Base-by-base conservation (phyloP, 176 grass and related monocot genomes). In the Luzula sylvatica region DNA sequence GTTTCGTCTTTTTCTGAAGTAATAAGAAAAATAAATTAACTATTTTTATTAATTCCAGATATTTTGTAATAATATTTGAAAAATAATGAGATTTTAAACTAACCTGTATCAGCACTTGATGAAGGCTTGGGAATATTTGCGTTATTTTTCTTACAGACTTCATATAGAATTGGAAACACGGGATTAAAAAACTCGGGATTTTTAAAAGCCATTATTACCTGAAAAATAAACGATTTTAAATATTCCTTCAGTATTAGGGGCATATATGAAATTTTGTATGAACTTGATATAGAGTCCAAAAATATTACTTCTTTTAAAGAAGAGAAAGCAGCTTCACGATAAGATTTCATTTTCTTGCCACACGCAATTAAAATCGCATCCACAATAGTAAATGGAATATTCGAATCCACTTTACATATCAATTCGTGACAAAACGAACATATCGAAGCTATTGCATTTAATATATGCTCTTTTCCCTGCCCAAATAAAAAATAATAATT, bases 381-480 rank as follows among this genome's bases (percentile, higher is more conserved):
- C 19, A 88, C 46, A 73, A 95, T 71, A 67, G 61, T 54, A 76
- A 11, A 58, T 63, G 90, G 80, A 65, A 69, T 64, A 38, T 43
- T 60, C 21, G 80, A 60, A 65, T 95, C 90, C 51, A 73, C 71
- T 40, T 65, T 66, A 57, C 53, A 69, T 76, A 95, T 78, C 72
- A 80, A 66, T 64, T 49, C 67, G 72, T 88, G 80, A 45, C 90
- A 95, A 72, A 73, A 79, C 11, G 71, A 86, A 79, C 80, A 95
- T 18, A 95, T 52, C 14, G 84, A 82, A 62, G 90, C 56, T 53
- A 88, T 57, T 69, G 77, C 77, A 82, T 85, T 59, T 45, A 95
- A 56, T 77, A 95, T 88, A 73, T 58, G 73, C 55, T 95, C 80
- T 69, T 95, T 95, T 64, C 90, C 80, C 90, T 95, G 80, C 17